Evolutionary conservation across 768 basidiomycete species (phyloP), one percentile per base, ranked within the genome.

Genomic region (Mycena pura): DNA sequence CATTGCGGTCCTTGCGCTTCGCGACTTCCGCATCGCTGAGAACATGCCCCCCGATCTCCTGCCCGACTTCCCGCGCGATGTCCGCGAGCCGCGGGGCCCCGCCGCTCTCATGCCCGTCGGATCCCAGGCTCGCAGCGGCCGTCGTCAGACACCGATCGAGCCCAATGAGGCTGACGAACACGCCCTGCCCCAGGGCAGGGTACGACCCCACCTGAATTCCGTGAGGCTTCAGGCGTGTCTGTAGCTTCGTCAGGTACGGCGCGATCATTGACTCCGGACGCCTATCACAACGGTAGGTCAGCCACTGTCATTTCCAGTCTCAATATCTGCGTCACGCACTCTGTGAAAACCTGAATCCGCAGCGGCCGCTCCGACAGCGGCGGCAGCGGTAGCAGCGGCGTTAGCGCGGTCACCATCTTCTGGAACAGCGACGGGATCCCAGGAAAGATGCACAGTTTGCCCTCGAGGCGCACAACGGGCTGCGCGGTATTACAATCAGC

Each of bases 361-460:
- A 83, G 84, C 0, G 93, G 94, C 58, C 92, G 87, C 68, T 89
- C 85, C 28, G 80, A 77, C 9, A 81, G 78, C 0, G 93, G 92
- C 14, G 95, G 94, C 24, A 98, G 82, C 2, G 92, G 87, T 1
- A 98, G 76, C 72, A 87, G 92, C 9, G 86, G 85, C 14, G 85
- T 85, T 21, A 96, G 77, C 19, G 83, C 86, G 53, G 87, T 83
- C 32, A 97, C 76, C 81, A 98, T 89, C 73, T 84, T 86, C 68
- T 90, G 86, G 77, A 96, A 96, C 28, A 96, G 81, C 4, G 80
- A 75, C 0, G 96, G 96, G 43, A 97, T 93, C 28, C 96, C 96
- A 0, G 96, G 96, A 76, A 98, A 89, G 25, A 98, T 80, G 74
- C 93, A 96, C 15, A 97, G 80, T 76, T 92, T 96, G 22, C 91